Evolutionary conservation across 1,284 basidiomycete species (phyloP), one percentile per base, ranked within the genome.

Genomic region (Ceratobasidium sp.): DNA sequence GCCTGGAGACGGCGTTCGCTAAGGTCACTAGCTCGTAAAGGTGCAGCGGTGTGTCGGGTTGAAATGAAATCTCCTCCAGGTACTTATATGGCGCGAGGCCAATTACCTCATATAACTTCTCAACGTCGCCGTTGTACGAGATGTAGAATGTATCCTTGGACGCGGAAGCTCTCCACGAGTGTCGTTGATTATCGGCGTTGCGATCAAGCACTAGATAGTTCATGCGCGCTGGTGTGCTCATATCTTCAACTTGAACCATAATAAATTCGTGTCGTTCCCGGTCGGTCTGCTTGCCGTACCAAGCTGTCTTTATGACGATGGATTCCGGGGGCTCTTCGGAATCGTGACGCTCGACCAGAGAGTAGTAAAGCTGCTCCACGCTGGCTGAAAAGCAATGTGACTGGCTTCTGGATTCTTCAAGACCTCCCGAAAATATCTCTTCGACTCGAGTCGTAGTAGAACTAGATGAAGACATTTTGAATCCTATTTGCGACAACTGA

Each of bases 191-290:
- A n/a, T n/a, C 30, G 7, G 28, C n/a, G 28, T 49, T 63, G 21
- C 61, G 41, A 28, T 63, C 61, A 11, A 63, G 43, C 4, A 32
- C 44, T 14, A 63, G 21, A 30, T 63, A 63, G 23, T 63, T 63
- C 5, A 46, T 49, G 16, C 47, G 32, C 7, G 16, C 44, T 32
- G 43, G 26, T n/a, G 18, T 4, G 13, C 44, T 11, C 16, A 30
- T 47, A n/a, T 63, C 43, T 9, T 32, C 41, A 11, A 63, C 61
- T 28, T 47, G 16, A 26, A 63, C 21, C 13, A 63, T 5, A 30
- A 63, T 63, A 47, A 63, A 63, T 49, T 63, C 61, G 23, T 63
- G 61, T 21, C 26, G n/a, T 4, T 23, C 38, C 16, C 23, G 3
- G 26, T 16, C 13, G 16, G 18, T 63, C 26, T 63, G 61, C 26